Base-by-base conservation (phyloP, 495 filamentous ascomycete species). In the Hamigera avellanea region DNA sequence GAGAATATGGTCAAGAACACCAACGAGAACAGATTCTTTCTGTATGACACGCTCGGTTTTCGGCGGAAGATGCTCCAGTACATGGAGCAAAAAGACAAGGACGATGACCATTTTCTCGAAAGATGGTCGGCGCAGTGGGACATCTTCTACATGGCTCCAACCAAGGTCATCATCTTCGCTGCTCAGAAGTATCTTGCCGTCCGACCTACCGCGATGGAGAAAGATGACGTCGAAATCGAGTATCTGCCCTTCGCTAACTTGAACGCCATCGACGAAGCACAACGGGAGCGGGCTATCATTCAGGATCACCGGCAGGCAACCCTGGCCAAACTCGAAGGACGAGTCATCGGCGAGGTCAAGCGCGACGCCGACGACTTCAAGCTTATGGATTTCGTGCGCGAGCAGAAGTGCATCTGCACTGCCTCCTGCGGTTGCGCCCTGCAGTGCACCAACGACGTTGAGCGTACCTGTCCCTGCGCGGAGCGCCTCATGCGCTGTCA, bases 161-260 rank as follows among this genome's bases (percentile, higher is more conserved):
- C 29, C 2, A 44, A 60, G 26, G 26, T 54, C 10, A 41, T 64
- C n/a, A 33, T 44, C 0, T n/a, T 50, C 6, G 40, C 57, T 16
- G 58, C 60, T 1, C 56, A 66, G 45, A 62, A 55, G 26, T 67
- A 59, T 35, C 44, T 59, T 29, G 32, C 50, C 0, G 35, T 54
- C 4, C 13, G 37, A 3, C 54, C 59, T 3, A 43, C 43, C 25
- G 18, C 15, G 17, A 33, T 34, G 1, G 37, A 43, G 1, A 35
- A 39, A 2, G 21, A 44, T 8, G 50, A 52, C 16, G 26, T 54
- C 2, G 37, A 49, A 4, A 13, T 23, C 1, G 17, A 37, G 6
- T 19, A 44, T 2, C 51, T 63, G 2, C 55, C 55, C 1, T 62
- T 59, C 31, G 29, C 54, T 14, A 30, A 59, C 18, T 42, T 30